Percentiles rank a stretch among this genome's conserved stretches.
Conservation (phyloP, 805 yeast species). For the Millerozyma acaciae region DNA sequence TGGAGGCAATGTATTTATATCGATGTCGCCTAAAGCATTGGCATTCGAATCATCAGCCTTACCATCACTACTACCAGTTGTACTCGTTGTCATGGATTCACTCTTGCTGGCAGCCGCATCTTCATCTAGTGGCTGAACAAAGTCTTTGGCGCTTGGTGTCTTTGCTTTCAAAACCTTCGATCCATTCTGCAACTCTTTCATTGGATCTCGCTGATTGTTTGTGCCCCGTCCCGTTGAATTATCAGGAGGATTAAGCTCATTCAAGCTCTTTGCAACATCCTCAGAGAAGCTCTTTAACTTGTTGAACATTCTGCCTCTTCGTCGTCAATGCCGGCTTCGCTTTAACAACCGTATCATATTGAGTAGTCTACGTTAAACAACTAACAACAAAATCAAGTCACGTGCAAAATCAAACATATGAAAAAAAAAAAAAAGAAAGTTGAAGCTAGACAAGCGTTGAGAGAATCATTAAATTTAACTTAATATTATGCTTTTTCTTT, state of each 20-base stretch:
- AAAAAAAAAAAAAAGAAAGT: no score
- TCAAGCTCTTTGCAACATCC: constrained; percentile 43
- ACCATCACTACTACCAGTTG: constrained; percentile 5
- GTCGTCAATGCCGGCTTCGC: no score
- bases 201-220: constrained; percentile 12
- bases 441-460: no score
- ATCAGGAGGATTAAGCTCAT: constrained; percentile 25
- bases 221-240: constrained; percentile 4
- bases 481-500: no score
- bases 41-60: constrained; percentile 3
- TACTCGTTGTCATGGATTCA: constrained; percentile 3
- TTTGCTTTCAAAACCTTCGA: constrained; percentile 31
- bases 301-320: constrained; percentile 29
- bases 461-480: no score
- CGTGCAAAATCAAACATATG: no score
- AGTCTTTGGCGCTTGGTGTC: constrained; percentile 46
- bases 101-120: constrained; percentile 8
- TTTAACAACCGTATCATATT: background rate
- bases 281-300: constrained; percentile 41
- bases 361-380: background rate
- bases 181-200: constrained; percentile 30
- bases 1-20: constrained; percentile 48
- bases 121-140: constrained; percentile 48
- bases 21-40: constrained; percentile 7
- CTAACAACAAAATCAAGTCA: no score